A percentile compares a stretch with the other conserved stretches of the same genome.
Evolutionary conservation across 2,329 filamentous ascomycete species (phyloP).

Genomic region (Hypomyces perniciosus): DNA sequence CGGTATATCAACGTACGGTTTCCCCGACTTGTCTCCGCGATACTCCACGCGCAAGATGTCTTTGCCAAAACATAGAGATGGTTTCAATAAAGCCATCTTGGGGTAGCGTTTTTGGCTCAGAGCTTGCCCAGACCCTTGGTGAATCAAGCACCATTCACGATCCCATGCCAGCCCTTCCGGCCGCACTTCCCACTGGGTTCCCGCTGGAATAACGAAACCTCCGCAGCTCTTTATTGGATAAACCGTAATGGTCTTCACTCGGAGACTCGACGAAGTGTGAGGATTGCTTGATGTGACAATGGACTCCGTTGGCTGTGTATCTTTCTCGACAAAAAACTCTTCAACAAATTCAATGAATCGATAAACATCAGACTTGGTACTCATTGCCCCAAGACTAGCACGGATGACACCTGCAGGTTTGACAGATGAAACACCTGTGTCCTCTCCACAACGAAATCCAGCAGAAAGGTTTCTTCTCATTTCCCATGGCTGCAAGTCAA

Average conservation of each 20-base stretch:
- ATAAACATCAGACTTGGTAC: conserved; percentile 66
- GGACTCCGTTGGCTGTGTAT: neutral
- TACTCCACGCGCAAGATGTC: conserved; percentile 60
- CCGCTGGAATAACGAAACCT: conserved; percentile 63
- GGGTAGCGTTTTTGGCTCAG: conserved; percentile 86
- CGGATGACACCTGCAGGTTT: conserved; percentile 86
- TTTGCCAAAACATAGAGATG: conserved; percentile 62
- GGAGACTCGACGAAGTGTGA: conserved; percentile 12
- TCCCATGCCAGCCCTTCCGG: conserved; percentile 88
- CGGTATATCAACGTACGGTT: conserved; percentile 47
- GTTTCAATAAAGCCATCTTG: conserved; percentile 77
- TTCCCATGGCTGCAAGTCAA: conserved; percentile 73
- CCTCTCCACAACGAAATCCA: conserved; percentile 77
- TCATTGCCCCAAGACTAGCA: conserved; percentile 86
- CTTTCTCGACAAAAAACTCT: conserved; percentile 53
- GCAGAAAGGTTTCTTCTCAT: conserved; percentile 78
- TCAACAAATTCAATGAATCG: conserved; percentile 64
- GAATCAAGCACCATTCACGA: conserved; percentile 91
- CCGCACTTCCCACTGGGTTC: conserved; percentile 66
- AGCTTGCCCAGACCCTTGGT: conserved; percentile 75
- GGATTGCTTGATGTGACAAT: accelerated
- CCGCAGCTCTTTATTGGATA: conserved; percentile 96
- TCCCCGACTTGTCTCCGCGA: conserved; percentile 26
- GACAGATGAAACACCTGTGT: conserved; percentile 73
- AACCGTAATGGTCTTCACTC: conserved; percentile 61